phyloP scores from a whole-genome alignment of 1,284 basidiomycete genomes.

The Xerocomus cyaneibrunnescens region DNA sequence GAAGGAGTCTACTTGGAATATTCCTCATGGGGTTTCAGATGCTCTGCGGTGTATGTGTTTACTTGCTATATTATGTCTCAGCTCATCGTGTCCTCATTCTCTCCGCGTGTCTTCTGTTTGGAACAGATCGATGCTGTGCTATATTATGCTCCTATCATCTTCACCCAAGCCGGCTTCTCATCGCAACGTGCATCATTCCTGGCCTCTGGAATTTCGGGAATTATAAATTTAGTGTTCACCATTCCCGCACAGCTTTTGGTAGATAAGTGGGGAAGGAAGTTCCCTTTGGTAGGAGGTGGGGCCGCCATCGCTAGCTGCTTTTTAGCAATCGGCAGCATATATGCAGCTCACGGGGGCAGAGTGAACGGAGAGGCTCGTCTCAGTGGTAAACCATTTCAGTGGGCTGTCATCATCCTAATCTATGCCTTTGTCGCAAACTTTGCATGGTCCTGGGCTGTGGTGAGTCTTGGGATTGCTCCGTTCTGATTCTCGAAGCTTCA shows the following conservation, averaged over 20 bases:
- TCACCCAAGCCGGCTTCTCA: constrained; percentile 50
- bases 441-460: constrained; percentile 35
- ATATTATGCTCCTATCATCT: constrained; percentile 53
- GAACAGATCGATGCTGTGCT: constrained; percentile 26
- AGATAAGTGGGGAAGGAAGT: constrained; percentile 48
- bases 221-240: constrained; percentile 47
- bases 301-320: constrained; percentile 41
- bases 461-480: constrained; percentile 14
- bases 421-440: constrained; percentile 44
- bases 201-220: constrained; percentile 52
- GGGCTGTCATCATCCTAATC: constrained; percentile 48
- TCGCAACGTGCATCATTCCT: constrained; percentile 48
- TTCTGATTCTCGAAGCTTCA: background rate
- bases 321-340: constrained; percentile 43
- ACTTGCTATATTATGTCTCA: background rate
- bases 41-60: constrained; percentile 35
- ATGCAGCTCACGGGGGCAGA: constrained; percentile 38
- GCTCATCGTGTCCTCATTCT: constrained; percentile 24
- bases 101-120: constrained; percentile 17
- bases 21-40: constrained; percentile 49
- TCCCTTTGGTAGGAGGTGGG: constrained; percentile 47
- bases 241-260: constrained; percentile 42
- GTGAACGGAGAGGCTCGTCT: constrained; percentile 26
- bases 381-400: constrained; percentile 33
- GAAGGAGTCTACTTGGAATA: constrained; percentile 44